Base-by-base conservation (phyloP, 345 rosid species). In the Syzygium aqueum region DNA sequence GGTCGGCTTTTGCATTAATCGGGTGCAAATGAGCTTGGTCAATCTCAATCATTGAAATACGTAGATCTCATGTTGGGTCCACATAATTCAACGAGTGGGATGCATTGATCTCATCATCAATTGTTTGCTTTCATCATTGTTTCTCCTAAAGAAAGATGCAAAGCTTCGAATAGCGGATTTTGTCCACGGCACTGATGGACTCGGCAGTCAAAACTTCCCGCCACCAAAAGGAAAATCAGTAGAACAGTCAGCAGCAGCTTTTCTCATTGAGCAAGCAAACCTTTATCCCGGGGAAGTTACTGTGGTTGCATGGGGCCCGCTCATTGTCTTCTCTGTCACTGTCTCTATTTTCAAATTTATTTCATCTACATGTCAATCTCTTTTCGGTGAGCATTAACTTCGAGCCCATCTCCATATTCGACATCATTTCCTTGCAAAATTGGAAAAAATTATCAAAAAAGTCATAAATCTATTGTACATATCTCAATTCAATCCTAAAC, bases 271-370 rank as follows among this genome's bases (percentile, higher is more conserved):
- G 91, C 96, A 92, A 93, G 95, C 96, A 65, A 95, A 90, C 84
- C 94, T 91, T 88, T 88, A 92, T 89, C 98, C 96, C 82, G 96
- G 97, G 46, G 85, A 96, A 91, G 92, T 96, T 87, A 95, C 97
- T 23, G 95, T 95, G 90, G 96, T 96, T 78, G 97, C 99, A 49
- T 88, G 95, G 86, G 97, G 97, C 43, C 97, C 97, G 22, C 91
- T 54, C 27, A 8, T 23, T 23, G 61, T 56, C 61, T 56, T 23
- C 61, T 56, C 12, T 23, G 23, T 56, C 61, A 56, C 1, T 23
- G 63, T 2, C 63, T 57, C 1, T 22, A 23, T 57, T 57, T 23
- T 11, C 63, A 25, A 57, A 57, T 57, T 23, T 57, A 57, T 23
- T 57, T 57, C 63, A 57, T 57, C 28, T 5, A 10, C 28, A 1